phyloP scores from a whole-genome alignment of 495 filamentous ascomycete species.

The Penicillium cinerascens region DNA sequence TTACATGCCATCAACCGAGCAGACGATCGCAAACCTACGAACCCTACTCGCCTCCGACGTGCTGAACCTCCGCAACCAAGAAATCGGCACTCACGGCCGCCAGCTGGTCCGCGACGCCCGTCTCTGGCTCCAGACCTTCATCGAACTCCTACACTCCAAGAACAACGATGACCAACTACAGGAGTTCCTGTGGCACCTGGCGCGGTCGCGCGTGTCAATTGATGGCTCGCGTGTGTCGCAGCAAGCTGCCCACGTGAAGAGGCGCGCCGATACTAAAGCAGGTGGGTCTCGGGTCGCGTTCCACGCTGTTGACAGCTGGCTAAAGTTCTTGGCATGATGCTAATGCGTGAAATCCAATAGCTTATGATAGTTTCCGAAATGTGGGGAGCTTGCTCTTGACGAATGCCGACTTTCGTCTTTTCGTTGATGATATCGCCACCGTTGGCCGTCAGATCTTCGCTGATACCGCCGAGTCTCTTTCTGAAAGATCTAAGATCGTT shows the following conservation, averaged over 20 bases:
- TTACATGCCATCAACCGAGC: constrained; percentile 89
- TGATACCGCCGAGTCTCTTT: constrained; percentile 77
- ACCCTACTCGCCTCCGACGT: constrained; percentile 74
- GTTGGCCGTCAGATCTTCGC: constrained; percentile 82
- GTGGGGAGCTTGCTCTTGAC: constrained; percentile 79
- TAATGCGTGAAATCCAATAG: constrained; percentile 41
- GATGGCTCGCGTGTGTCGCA: constrained; percentile 64
- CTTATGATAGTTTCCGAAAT: constrained; percentile 78
- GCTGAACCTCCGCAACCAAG: constrained; percentile 70
- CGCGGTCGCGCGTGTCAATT: constrained; percentile 65
- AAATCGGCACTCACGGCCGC: constrained; percentile 73
- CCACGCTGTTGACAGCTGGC: not conserved
- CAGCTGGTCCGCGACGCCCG: constrained; percentile 68
- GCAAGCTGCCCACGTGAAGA: constrained; percentile 60
- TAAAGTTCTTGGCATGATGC: constrained; percentile 1
- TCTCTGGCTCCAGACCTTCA: constrained; percentile 68
- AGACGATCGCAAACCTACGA: constrained; percentile 75
- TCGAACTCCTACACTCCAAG: constrained; percentile 74
- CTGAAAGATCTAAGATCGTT: constrained; percentile 66
- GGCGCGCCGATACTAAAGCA: constrained; percentile 73
- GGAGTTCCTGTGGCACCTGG: constrained; percentile 83
- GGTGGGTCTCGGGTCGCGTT: constrained; percentile 43
- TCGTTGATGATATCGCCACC: constrained; percentile 76
- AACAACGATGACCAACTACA: constrained; percentile 84
- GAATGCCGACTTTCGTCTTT: constrained; percentile 85